A percentile compares a stretch with the other conserved stretches of the same genome.
These are phyloP conservation scores for Fusarium oligoseptatum DNA, from an alignment of 2,329 filamentous ascomycete species.

Conservation along the genomic window DNA sequence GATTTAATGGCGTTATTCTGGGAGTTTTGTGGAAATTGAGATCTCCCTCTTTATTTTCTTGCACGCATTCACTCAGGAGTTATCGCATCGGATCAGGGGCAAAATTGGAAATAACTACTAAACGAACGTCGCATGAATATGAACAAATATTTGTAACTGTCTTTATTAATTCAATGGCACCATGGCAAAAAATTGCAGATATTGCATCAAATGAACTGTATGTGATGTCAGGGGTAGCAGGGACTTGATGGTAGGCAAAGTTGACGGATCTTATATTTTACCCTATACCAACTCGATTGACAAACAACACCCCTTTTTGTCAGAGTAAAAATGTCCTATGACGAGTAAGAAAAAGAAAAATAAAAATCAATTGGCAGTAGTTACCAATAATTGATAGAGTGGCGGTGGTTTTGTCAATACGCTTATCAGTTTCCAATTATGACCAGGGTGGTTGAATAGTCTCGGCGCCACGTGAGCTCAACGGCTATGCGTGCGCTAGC, in stretches of 20 bases:
- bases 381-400: neutral
- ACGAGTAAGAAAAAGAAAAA: neutral
- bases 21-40: neutral
- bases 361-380: neutral
- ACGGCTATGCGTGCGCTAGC: neutral
- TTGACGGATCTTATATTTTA: neutral
- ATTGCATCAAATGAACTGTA: neutral
- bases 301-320: neutral
- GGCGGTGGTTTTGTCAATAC: neutral
- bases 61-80: neutral
- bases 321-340: neutral
- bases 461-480: neutral
- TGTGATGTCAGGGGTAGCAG: neutral
- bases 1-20: neutral
- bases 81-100: neutral
- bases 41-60: neutral
- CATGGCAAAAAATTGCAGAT: neutral
- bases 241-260: neutral
- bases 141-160: neutral
- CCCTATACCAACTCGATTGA: neutral
- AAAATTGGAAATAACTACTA: neutral
- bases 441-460: neutral
- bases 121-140: neutral
- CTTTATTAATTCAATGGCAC: neutral
- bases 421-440: neutral